phyloP scores from a whole-genome alignment of 1,139 yeast genomes.

The Sugiyamaella neomexicana region DNA sequence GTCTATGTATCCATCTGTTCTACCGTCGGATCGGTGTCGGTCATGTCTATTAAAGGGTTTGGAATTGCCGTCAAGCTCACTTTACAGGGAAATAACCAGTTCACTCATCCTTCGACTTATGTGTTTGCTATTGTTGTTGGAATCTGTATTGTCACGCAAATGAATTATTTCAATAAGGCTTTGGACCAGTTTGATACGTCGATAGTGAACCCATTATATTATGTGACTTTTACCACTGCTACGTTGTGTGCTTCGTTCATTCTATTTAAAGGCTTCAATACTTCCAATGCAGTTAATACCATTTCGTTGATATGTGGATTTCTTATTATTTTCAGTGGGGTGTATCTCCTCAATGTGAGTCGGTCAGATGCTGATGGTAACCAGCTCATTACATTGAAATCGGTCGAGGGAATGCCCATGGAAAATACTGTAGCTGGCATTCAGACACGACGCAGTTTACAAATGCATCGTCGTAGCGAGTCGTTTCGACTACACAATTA shows the following conservation, averaged over 20 bases:
- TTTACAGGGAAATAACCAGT: conserved; percentile 84
- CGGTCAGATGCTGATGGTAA: conserved; percentile 62
- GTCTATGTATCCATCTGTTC: conserved; percentile 88
- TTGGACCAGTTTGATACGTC: conserved; percentile 91
- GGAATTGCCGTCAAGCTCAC: conserved; percentile 90
- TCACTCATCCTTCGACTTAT: conserved; percentile 80
- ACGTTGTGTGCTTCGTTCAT: conserved; percentile 86
- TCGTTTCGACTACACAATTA: conserved; percentile 36
- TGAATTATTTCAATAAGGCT: conserved; percentile 93
- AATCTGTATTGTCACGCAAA: conserved; percentile 81
- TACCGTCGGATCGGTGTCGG: conserved; percentile 86
- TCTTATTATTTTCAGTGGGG: conserved; percentile 84
- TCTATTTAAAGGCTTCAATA: conserved; percentile 83
- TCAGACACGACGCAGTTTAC: conserved; percentile 60
- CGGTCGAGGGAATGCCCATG: conserved; percentile 72
- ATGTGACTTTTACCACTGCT: conserved; percentile 88
- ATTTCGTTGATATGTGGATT: conserved; percentile 87
- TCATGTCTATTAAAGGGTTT: conserved; percentile 90
- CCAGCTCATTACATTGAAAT: conserved; percentile 51
- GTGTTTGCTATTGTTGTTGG: conserved; percentile 76
- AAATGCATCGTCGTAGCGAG: conserved; percentile 42
- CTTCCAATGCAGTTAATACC: conserved; percentile 75
- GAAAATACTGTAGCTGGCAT: conserved; percentile 85
- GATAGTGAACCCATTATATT: conserved; percentile 86
- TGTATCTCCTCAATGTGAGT: conserved; percentile 75